Conservation (phyloP, 192 early-diverging fungal genomes). For the Backusella circina region DNA sequence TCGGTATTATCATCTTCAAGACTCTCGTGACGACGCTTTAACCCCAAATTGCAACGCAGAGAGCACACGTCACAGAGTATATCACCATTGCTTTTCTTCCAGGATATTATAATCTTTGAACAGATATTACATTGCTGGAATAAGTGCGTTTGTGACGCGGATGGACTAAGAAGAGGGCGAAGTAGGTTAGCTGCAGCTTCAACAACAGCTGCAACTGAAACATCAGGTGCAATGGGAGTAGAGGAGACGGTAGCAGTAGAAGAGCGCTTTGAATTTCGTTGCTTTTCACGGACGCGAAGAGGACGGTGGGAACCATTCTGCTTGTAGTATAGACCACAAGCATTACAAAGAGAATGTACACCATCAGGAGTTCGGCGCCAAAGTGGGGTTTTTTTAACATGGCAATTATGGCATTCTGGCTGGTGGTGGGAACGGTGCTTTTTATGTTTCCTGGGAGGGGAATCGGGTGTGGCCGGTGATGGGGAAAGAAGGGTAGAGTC, state of each 20-base stretch:
- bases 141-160: neutral
- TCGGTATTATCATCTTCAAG: neutral
- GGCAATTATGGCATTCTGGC: slow-evolving; percentile 63
- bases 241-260: neutral
- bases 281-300: slow-evolving; percentile 31
- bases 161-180: neutral
- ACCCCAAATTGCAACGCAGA: slow-evolving; percentile 34
- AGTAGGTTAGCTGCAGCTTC: slow-evolving; percentile 5
- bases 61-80: slow-evolving; percentile 76
- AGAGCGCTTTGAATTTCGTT: neutral
- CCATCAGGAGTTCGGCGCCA: slow-evolving; percentile 81
- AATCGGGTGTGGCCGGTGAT: neutral
- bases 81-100: slow-evolving; percentile 70
- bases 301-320: slow-evolving; percentile 85
- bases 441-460: slow-evolving; percentile 4
- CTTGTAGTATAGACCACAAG: slow-evolving; percentile 94
- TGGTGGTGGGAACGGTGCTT: slow-evolving; percentile 29
- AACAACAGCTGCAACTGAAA: neutral
- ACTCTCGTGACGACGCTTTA: slow-evolving; percentile 30
- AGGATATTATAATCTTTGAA: slow-evolving; percentile 62
- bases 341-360: slow-evolving; percentile 88
- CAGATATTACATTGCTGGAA: slow-evolving; percentile 59
- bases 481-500: neutral
- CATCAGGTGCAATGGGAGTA: neutral
- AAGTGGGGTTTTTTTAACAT: slow-evolving; percentile 85